Evolutionary conservation across 257 asterid species (phyloP).

Genomic region (Cordia subcordata): DNA sequence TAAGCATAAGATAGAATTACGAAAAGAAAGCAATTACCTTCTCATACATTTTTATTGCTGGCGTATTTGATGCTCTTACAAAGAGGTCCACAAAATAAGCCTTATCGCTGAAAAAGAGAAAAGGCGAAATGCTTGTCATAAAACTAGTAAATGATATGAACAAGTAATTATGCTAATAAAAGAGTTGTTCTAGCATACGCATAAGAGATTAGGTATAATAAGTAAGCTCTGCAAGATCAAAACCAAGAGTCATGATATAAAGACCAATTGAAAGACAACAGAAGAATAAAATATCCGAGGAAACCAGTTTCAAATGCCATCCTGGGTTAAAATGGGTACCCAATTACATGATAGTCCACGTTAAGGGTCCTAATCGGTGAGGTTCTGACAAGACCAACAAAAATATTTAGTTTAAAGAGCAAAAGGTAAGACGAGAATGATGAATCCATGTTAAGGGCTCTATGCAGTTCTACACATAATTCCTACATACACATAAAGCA

Average conservation of each 20-base stretch:
- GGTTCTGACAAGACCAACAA: too few relatives aligned
- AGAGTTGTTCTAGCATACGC: neutral
- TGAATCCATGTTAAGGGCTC: too few relatives aligned
- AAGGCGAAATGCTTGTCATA: conserved; percentile 6
- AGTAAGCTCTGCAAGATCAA: neutral
- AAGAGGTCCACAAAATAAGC: conserved; percentile 95
- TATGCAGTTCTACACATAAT: too few relatives aligned
- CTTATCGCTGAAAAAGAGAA: conserved; percentile 54
- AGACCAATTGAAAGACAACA: too few relatives aligned
- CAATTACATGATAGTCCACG: too few relatives aligned
- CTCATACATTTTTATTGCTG: conserved; percentile 99
- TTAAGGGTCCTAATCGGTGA: too few relatives aligned
- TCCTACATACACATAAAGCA: too few relatives aligned
- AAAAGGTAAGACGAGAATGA: too few relatives aligned
- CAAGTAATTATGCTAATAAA: neutral
- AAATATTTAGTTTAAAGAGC: too few relatives aligned
- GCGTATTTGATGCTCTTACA: conserved; percentile 93
- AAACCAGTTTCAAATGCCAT: too few relatives aligned
- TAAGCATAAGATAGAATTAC: neutral
- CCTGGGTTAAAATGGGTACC: too few relatives aligned
- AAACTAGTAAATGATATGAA: neutral
- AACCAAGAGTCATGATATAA: neutral
- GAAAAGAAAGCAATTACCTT: conserved; percentile 46
- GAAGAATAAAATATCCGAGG: too few relatives aligned
- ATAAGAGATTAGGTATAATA: neutral